A percentile compares a stretch with the other conserved stretches of the same genome.
These are phyloP conservation scores for Cyclocybe aegerita DNA, from an alignment of 768 basidiomycete genomes.

Conservation along the genomic window DNA sequence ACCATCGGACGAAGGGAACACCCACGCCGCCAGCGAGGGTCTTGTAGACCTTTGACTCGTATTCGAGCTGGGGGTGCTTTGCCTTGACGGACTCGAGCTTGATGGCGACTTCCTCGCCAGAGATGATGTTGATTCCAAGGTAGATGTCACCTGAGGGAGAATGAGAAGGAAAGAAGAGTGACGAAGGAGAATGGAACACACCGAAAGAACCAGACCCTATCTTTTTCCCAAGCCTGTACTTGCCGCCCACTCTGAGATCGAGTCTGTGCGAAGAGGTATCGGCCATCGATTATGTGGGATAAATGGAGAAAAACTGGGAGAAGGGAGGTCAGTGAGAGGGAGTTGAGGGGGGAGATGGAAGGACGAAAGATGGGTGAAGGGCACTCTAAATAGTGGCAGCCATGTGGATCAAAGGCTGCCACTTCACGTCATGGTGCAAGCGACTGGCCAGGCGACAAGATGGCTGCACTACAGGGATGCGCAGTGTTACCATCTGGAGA, in stretches of 20 bases:
- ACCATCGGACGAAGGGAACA: constrained; percentile 97
- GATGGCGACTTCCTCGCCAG: constrained; percentile 99
- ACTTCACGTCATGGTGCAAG: constrained; percentile 32
- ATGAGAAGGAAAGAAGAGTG: constrained; percentile 7
- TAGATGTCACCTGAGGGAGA: constrained; percentile 85
- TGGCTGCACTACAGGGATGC: constrained; percentile 6
- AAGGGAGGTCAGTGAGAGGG: constrained; percentile 7
- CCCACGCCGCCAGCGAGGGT: constrained; percentile 99
- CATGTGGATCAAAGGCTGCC: constrained; percentile 43
- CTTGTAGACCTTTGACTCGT: constrained; percentile 95
- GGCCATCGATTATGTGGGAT: constrained; percentile 53
- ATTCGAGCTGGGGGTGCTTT: constrained; percentile 99
- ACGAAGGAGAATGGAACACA: constrained; percentile 38
- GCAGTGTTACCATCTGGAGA: constrained; percentile 3
- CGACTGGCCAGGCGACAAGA: constrained; percentile 23
- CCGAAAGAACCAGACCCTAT: constrained; percentile 98
- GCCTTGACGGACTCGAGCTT: constrained; percentile 99
- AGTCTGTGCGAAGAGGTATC: constrained; percentile 71
- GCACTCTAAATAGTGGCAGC: constrained; percentile 35
- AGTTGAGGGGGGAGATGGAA: constrained; percentile 16
- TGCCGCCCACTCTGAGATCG: constrained; percentile 88
- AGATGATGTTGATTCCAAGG: constrained; percentile 99
- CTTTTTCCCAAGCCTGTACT: constrained; percentile 99
- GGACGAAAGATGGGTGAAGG: constrained; percentile 23
- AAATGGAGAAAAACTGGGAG: constrained; percentile 20